These are phyloP conservation scores for Heliamphora pulchella DNA, from an alignment of 179 eudicot species.

Conservation along the genomic window DNA sequence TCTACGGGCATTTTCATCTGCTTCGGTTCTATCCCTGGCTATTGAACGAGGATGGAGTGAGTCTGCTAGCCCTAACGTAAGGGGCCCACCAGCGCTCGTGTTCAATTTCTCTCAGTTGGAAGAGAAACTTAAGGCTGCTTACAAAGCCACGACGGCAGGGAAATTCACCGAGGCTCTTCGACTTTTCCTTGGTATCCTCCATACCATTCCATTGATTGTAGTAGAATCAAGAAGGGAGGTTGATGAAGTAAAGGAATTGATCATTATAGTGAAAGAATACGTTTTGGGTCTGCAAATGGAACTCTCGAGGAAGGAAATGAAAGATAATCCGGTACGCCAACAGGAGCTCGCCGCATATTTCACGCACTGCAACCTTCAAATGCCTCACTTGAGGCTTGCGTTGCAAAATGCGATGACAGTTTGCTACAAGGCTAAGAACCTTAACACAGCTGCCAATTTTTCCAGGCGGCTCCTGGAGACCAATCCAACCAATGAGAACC, in stretches of 20 bases:
- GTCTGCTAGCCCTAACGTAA: conserved; percentile 67
- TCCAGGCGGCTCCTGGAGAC: conserved; percentile 61
- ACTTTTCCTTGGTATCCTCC: conserved; percentile 44
- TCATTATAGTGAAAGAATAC: conserved; percentile 68
- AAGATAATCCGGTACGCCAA: conserved; percentile 56
- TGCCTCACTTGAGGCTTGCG: conserved; percentile 70
- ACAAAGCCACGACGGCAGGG: conserved; percentile 54
- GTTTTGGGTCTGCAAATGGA: conserved; percentile 71
- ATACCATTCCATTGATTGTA: conserved; percentile 61
- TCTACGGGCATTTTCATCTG: conserved; percentile 54
- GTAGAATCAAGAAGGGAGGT: conserved; percentile 72
- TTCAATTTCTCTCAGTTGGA: conserved; percentile 69
- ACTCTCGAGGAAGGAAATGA: conserved; percentile 49
- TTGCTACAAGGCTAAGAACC: conserved; percentile 59
- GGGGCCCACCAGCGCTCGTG: conserved; percentile 73
- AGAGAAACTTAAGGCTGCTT: conserved; percentile 65
- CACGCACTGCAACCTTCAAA: conserved; percentile 72
- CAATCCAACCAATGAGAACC: conserved; percentile 51
- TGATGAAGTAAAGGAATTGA: conserved; percentile 69
- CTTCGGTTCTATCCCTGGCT: conserved; percentile 63
- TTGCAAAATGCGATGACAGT: conserved; percentile 63
- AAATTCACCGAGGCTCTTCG: conserved; percentile 62
- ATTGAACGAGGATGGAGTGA: conserved; percentile 85
- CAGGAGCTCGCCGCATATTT: conserved; percentile 82
- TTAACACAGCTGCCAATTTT: conserved; percentile 54